These are phyloP conservation scores for Backusella macrospora DNA, from an alignment of 192 early-diverging fungal species.

Conservation along the genomic window DNA sequence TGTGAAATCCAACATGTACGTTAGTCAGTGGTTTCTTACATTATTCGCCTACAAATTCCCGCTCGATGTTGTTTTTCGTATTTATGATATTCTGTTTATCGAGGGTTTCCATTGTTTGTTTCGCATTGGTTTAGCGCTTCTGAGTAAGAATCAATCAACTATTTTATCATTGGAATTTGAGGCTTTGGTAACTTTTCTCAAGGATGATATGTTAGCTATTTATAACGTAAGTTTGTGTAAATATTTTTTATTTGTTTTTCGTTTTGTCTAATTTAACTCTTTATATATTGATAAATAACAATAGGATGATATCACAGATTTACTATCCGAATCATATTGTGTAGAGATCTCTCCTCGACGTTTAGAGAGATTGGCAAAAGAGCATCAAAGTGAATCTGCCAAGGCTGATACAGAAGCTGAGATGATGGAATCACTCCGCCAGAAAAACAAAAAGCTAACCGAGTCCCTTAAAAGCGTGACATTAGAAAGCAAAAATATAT, in stretches of 20 bases:
- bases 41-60: slow-evolving; percentile 98
- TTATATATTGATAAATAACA: background rate
- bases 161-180: slow-evolving; percentile 22
- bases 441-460: slow-evolving; percentile 66
- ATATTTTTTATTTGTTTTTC: background rate
- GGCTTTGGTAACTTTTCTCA: slow-evolving; percentile 16
- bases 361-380: slow-evolving; percentile 71
- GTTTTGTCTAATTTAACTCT: background rate
- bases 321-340: slow-evolving; percentile 80
- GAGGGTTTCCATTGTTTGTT: slow-evolving; percentile 89
- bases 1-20: slow-evolving; percentile 90
- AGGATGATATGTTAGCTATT: slow-evolving; percentile 20
- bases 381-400: slow-evolving; percentile 66
- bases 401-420: slow-evolving; percentile 70
- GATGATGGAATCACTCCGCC: slow-evolving; percentile 59
- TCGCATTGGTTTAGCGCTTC: slow-evolving; percentile 60
- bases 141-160: slow-evolving; percentile 22
- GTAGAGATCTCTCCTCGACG: slow-evolving; percentile 69
- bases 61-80: slow-evolving; percentile 83
- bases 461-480: slow-evolving; percentile 63
- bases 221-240: slow-evolving; percentile 20
- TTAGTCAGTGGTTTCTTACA: slow-evolving; percentile 99
- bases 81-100: slow-evolving; percentile 91
- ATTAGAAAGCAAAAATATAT: slow-evolving; percentile 61
- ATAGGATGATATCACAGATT: slow-evolving; percentile 65